phyloP scores from a whole-genome alignment of 2,329 filamentous ascomycete genomes.

The Fusarium sulawesiense region DNA sequence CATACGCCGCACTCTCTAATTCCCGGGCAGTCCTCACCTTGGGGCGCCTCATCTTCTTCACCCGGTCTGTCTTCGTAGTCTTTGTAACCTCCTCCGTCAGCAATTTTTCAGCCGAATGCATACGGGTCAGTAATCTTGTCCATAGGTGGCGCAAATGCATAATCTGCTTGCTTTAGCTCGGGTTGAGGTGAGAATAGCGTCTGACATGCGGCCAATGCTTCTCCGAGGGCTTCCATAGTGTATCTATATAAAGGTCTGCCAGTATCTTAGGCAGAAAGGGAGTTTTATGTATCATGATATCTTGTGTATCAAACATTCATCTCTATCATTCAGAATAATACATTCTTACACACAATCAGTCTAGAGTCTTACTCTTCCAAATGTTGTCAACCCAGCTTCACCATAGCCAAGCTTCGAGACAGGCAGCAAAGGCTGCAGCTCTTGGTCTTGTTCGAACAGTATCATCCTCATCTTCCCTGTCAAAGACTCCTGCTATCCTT shows the following conservation, averaged over 20 bases:
- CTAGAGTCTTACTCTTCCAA: slow-evolving; percentile 10
- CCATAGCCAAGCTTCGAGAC: slow-evolving; percentile 39
- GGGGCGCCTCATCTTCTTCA: neutral
- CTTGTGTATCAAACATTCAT: slow-evolving; percentile 15
- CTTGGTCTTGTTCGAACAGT: slow-evolving; percentile 34
- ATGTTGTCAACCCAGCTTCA: slow-evolving; percentile 48
- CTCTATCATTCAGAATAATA: neutral
- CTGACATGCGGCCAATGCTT: slow-evolving; percentile 12
- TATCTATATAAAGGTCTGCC: slow-evolving; percentile 41
- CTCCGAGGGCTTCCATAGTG: slow-evolving; percentile 16
- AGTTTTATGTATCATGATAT: slow-evolving; percentile 7
- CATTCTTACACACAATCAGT: neutral
- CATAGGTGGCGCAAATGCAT: slow-evolving; percentile 3
- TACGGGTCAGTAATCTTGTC: slow-evolving; percentile 10
- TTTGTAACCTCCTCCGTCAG: slow-evolving; percentile 28
- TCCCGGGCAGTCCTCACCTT: slow-evolving; percentile 20
- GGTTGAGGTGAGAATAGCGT: neutral
- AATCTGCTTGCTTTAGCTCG: slow-evolving; percentile 2
- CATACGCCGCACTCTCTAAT: slow-evolving; percentile 22
- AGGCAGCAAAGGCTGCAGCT: slow-evolving; percentile 42
- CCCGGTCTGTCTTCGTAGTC: slow-evolving; percentile 43
- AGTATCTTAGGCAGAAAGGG: slow-evolving; percentile 26
- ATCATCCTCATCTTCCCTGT: slow-evolving; percentile 28
- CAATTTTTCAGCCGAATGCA: slow-evolving; percentile 10
- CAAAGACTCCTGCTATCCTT: slow-evolving; percentile 19